Conservation (phyloP, 1,284 basidiomycete genomes). For the Austroboletus novae-zelandiae region DNA sequence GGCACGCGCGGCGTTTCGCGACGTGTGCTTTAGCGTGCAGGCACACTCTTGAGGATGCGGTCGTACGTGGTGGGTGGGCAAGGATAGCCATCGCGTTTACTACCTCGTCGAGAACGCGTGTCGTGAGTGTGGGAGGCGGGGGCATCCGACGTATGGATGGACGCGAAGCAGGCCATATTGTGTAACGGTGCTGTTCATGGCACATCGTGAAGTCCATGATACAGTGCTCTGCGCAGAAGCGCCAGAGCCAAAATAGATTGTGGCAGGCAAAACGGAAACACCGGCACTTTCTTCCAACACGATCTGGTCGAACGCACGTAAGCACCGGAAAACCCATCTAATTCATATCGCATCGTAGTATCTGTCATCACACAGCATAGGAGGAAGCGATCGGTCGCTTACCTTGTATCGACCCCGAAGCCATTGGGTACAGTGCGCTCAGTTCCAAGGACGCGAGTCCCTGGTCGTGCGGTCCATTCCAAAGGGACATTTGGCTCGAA, state of each 20-base stretch:
- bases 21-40: constrained; percentile 3
- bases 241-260: background rate
- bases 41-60: constrained; percentile 1
- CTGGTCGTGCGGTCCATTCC: background rate
- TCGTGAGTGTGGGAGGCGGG: background rate
- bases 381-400: background rate
- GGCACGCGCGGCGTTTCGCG: background rate
- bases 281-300: background rate
- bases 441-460: background rate
- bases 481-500: background rate
- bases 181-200: background rate
- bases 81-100: background rate
- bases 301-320: background rate
- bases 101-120: background rate
- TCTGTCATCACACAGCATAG: too few species aligned
- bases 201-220: background rate
- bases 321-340: too few species aligned
- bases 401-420: background rate
- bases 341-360: too few species aligned
- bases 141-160: background rate
- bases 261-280: background rate
- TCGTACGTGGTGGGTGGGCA: background rate
- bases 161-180: background rate
- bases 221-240: background rate
- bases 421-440: background rate